Evolutionary conservation across 1,139 yeast genomes (phyloP).

Genomic region (Ashbya aceris): DNA sequence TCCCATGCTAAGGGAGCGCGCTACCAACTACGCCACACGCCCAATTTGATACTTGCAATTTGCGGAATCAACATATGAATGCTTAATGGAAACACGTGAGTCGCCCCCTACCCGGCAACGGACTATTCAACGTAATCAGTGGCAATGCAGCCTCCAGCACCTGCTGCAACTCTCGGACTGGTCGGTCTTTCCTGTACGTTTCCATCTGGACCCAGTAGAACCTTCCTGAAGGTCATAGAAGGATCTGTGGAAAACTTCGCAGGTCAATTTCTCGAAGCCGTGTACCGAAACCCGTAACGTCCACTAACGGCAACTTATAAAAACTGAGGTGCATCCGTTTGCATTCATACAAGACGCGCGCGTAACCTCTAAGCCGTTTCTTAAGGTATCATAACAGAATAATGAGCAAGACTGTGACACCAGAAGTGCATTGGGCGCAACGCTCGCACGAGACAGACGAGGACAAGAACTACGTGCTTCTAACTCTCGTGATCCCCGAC

Average conservation of each 20-base stretch:
- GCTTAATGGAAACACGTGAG: neutral
- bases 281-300: too few relatives aligned
- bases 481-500: conserved; percentile 71
- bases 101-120: too few relatives aligned
- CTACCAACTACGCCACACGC: conserved; percentile 88
- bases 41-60: conserved; percentile 27
- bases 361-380: too few relatives aligned
- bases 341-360: too few relatives aligned
- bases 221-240: neutral
- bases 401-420: conserved; percentile 16
- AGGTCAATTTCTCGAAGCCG: too few relatives aligned
- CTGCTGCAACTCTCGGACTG: too few relatives aligned
- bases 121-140: too few relatives aligned
- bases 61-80: neutral
- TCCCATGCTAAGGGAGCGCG: conserved; percentile 84
- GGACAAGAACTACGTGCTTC: conserved; percentile 61
- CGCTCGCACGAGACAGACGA: conserved; percentile 69
- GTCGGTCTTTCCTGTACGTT: too few relatives aligned
- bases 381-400: neutral
- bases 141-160: too few relatives aligned
- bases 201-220: neutral
- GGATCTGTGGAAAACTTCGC: neutral
- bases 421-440: conserved; percentile 85
- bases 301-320: too few relatives aligned
- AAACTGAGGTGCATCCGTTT: too few relatives aligned